Evolutionary conservation across 352 stramenopile species (phyloP).

Genomic region (Phytophthora niederhauseri): DNA sequence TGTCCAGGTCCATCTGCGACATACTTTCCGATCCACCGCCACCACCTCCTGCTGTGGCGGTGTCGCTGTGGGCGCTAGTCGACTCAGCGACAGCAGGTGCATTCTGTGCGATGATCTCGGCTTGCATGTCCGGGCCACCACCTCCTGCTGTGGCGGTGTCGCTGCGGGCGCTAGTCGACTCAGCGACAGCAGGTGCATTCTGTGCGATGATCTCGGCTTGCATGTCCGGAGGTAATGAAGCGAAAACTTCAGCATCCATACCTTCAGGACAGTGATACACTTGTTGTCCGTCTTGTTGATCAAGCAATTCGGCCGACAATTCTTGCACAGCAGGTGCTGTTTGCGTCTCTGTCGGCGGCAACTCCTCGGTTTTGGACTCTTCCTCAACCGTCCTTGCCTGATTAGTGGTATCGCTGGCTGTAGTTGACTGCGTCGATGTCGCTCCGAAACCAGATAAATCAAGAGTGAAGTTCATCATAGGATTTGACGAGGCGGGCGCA

Average conservation of each 20-base stretch:
- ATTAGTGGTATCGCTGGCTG: slow-evolving; percentile 11
- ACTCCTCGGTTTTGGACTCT: slow-evolving; percentile 41
- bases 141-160: slow-evolving; percentile 38
- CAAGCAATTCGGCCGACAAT: slow-evolving; percentile 24
- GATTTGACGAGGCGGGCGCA: slow-evolving; percentile 26
- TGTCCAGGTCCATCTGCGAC: slow-evolving; percentile 84
- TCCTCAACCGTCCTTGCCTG: slow-evolving; percentile 25
- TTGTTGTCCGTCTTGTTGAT: slow-evolving; percentile 31
- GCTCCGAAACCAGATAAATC: slow-evolving; percentile 68
- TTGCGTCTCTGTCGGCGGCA: slow-evolving; percentile 27
- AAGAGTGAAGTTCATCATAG: slow-evolving; percentile 87
- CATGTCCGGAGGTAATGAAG: slow-evolving; percentile 95
- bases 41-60: slow-evolving; percentile 34
- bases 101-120: slow-evolving; percentile 93
- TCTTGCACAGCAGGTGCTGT: slow-evolving; percentile 28
- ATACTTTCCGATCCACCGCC: slow-evolving; percentile 56
- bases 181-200: slow-evolving; percentile 43
- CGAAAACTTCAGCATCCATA: slow-evolving; percentile 98
- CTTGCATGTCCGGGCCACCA: slow-evolving; percentile 98
- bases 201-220: slow-evolving; percentile 96
- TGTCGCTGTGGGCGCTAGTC: slow-evolving; percentile 36
- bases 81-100: slow-evolving; percentile 40
- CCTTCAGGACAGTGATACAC: slow-evolving; percentile 89
- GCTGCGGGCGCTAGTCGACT: slow-evolving; percentile 35
- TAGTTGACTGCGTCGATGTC: slow-evolving; percentile 12